Evolutionary conservation across 352 stramenopile genomes (phyloP).

Genomic region (Thalassiosira hispida): DNA sequence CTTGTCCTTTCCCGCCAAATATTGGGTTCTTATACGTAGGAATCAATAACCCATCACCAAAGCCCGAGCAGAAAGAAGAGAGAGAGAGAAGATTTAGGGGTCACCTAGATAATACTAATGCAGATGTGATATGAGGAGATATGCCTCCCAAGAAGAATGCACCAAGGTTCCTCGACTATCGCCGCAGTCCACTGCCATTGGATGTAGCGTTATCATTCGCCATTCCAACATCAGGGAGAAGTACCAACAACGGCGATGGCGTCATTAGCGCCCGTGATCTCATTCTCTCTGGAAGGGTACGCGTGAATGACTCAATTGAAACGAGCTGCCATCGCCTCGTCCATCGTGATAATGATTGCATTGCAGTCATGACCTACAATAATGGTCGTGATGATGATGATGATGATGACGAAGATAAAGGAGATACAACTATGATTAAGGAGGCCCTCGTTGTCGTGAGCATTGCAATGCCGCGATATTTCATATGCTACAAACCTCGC

Average conservation of each 20-base stretch:
- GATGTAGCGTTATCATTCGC: conserved; percentile 41
- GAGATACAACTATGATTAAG: background rate
- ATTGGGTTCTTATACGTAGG: no score
- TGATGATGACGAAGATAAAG: background rate
- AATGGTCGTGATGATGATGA: background rate
- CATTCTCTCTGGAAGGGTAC: conserved; percentile 32
- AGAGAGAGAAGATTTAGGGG: no score
- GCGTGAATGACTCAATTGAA: conserved; percentile 30
- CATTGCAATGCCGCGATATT: conserved; percentile 33
- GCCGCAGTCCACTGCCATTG: conserved; percentile 31
- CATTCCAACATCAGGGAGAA: background rate
- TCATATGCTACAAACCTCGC: conserved; percentile 44
- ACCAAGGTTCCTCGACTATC: conserved; percentile 35
- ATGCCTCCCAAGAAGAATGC: conserved; percentile 6
- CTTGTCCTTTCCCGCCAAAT: no score
- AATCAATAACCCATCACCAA: no score
- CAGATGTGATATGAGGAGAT: no score
- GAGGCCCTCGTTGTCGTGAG: background rate
- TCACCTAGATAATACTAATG: no score
- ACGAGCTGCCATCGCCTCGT: conserved; percentile 34
- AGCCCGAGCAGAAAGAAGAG: no score
- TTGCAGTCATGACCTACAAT: conserved; percentile 1
- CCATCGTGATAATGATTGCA: conserved; percentile 21
- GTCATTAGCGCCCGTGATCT: conserved; percentile 26
- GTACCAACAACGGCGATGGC: background rate